phyloP scores from a whole-genome alignment of 2,329 filamentous ascomycete species.

The Bisporella sp. region DNA sequence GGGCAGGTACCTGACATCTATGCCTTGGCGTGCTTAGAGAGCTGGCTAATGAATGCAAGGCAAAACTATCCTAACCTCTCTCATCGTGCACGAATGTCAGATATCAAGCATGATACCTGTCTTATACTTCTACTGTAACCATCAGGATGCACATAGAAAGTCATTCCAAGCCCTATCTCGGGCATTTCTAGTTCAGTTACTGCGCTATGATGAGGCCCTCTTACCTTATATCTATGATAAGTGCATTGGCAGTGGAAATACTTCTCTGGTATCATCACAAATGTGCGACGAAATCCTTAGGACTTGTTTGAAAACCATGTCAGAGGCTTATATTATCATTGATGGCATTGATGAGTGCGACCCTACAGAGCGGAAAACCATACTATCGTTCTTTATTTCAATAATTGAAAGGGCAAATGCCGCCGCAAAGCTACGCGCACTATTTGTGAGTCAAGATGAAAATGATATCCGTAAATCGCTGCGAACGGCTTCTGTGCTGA shows the following conservation, averaged over 20 bases:
- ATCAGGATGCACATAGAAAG: conserved; percentile 24
- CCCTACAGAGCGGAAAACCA: conserved; percentile 24
- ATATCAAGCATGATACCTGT: conserved; percentile 5
- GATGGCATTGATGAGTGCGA: conserved; percentile 38
- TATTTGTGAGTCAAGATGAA: conserved; percentile 33
- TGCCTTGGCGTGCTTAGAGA: not conserved
- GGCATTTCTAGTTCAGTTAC: conserved; percentile 29
- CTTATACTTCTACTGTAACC: conserved; percentile 34
- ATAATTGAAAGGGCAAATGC: conserved; percentile 3
- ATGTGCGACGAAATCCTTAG: conserved; percentile 27
- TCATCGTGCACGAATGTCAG: conserved; percentile 28
- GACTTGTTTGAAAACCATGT: conserved; percentile 17
- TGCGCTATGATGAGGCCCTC: conserved; percentile 23
- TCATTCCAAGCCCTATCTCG: conserved; percentile 28
- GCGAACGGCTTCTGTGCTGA: conserved; percentile 15
- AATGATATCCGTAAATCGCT: conserved; percentile 24
- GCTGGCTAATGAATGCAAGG: conserved; percentile 15
- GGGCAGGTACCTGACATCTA: conserved; percentile 26
- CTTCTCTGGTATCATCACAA: conserved; percentile 19
- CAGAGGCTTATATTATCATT: conserved; percentile 29
- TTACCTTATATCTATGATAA: conserved; percentile 29
- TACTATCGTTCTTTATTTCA: conserved; percentile 25
- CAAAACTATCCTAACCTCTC: conserved; percentile 33
- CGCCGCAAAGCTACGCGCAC: conserved; percentile 18
- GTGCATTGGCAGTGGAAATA: conserved; percentile 24